Evolutionary conservation across 306 rosid genomes (phyloP).

Genomic region (Spatholobus suberectus): DNA sequence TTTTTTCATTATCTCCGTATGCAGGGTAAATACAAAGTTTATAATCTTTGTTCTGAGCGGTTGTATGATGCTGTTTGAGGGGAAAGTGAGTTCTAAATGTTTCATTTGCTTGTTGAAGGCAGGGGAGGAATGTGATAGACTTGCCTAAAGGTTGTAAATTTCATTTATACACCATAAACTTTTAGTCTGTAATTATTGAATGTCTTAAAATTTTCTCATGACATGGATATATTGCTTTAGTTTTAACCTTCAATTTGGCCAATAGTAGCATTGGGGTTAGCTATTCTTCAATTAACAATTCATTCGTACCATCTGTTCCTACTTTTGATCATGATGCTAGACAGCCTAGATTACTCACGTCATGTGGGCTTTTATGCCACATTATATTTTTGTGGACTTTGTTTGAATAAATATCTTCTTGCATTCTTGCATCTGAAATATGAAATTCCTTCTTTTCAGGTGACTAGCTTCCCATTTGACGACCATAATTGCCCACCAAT

Average conservation of each 20-base stretch:
- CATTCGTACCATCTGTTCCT: neutral
- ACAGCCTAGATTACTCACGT: neutral
- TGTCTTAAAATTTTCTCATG: neutral
- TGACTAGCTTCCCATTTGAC: constrained; percentile 93
- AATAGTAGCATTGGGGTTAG: neutral
- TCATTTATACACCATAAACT: constrained; percentile 4
- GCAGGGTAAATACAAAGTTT: too few species aligned
- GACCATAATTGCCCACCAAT: constrained; percentile 94
- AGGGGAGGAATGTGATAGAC: constrained; percentile 11
- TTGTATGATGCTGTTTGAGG: constrained; percentile 87
- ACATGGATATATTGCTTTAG: neutral
- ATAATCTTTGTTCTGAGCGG: too few species aligned
- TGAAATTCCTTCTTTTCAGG: constrained; percentile 60
- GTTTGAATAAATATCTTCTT: constrained; percentile 21
- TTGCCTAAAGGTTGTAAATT: neutral
- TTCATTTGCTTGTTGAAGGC: constrained; percentile 8
- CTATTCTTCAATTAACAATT: constrained; percentile 18
- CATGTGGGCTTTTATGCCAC: neutral
- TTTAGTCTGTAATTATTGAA: neutral
- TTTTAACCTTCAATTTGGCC: constrained; percentile 19
- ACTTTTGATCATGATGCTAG: constrained; percentile 21
- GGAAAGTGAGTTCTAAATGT: constrained; percentile 72
- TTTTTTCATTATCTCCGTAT: constrained; percentile 36
- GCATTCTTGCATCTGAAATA: constrained; percentile 23
- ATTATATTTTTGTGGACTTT: constrained; percentile 19